Base-by-base conservation (phyloP, 1,284 basidiomycete genomes). In the Puccinia brachypodii region DNA sequence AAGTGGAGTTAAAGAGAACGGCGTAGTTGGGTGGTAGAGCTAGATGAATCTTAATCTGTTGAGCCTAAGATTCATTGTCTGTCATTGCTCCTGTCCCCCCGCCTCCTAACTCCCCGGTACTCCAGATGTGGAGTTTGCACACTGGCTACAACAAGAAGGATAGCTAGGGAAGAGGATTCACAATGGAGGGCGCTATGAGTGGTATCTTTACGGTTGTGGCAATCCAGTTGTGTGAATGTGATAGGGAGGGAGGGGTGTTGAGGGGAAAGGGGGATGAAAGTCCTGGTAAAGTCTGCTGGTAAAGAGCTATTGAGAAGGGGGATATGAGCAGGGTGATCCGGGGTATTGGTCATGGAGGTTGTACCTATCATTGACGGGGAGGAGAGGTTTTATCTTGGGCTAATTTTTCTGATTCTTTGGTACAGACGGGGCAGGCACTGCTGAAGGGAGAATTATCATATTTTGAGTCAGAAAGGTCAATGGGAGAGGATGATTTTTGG, bases 211-310 rank as follows among this genome's bases (percentile, higher is more conserved):
- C 38, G 28, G 25, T 56, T 40, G 6, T 47, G 42, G 31, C 72
- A 74, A 25, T 74, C 53, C 25, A 74, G 25, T 53, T 74, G 72
- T 22, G 53, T 25, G 31, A 74, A n/a, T 14, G 58, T 14, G 28
- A 62, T 14, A n/a, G 9, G 9, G 28, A n/a, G 11, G 28, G 13
- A 9, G 25, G 28, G 13, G 28, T 62, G 9, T 11, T 50, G 11
- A n/a, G n/a, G n/a, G n/a, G n/a, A n/a, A n/a, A n/a, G n/a, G n/a
- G n/a, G n/a, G n/a, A n/a, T n/a, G n/a, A n/a, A n/a, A n/a, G n/a
- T n/a, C n/a, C n/a, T n/a, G n/a, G n/a, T n/a, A n/a, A n/a, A n/a
- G n/a, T n/a, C n/a, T n/a, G n/a, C n/a, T n/a, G 22, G 11, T 50
- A 22, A 22, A 11, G 11, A 50, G 47, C 47, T 50, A 11, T 50